Evolutionary conservation across 495 filamentous ascomycete genomes (phyloP).

Genomic region (Talaromyces stipitatus): DNA sequence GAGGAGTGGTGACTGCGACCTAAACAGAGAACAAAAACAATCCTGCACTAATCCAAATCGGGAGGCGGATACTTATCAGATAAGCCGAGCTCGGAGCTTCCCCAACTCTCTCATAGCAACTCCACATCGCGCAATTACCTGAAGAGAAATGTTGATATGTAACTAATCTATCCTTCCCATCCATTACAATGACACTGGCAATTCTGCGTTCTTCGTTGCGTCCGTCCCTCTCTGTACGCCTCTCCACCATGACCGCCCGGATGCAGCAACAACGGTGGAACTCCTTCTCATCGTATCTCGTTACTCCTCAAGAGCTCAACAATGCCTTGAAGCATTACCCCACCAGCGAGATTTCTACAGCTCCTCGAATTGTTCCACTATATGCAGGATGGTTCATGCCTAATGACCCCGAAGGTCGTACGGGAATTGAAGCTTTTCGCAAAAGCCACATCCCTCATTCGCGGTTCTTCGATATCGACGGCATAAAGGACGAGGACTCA

Average conservation of each 20-base stretch:
- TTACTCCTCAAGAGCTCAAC: conserved; percentile 75
- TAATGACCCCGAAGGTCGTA: conserved; percentile 70
- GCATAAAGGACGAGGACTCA: conserved; percentile 74
- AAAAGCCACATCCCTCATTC: conserved; percentile 73
- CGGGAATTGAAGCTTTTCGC: conserved; percentile 67
- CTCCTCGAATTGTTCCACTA: conserved; percentile 75
- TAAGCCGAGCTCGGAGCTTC: not conserved
- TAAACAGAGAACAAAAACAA: conserved; percentile 1
- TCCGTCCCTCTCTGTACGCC: conserved; percentile 19
- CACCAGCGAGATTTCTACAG: conserved; percentile 62
- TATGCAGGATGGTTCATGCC: conserved; percentile 96
- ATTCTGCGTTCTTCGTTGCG: conserved; percentile 24
- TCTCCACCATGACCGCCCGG: conserved; percentile 23
- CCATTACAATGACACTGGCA: conserved; percentile 28
- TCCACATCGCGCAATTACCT: not conserved
- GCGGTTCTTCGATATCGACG: conserved; percentile 96
- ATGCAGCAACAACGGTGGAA: conserved; percentile 27
- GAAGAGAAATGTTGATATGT: not conserved
- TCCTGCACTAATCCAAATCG: not conserved
- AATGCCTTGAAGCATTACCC: conserved; percentile 72
- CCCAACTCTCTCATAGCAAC: not conserved
- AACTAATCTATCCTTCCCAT: not conserved
- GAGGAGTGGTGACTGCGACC: not conserved
- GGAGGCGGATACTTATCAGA: not conserved
- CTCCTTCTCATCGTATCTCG: conserved; percentile 69